Evolutionary conservation across 2,329 filamentous ascomycete species (phyloP).

Genomic region (Hypocreales sp.): DNA sequence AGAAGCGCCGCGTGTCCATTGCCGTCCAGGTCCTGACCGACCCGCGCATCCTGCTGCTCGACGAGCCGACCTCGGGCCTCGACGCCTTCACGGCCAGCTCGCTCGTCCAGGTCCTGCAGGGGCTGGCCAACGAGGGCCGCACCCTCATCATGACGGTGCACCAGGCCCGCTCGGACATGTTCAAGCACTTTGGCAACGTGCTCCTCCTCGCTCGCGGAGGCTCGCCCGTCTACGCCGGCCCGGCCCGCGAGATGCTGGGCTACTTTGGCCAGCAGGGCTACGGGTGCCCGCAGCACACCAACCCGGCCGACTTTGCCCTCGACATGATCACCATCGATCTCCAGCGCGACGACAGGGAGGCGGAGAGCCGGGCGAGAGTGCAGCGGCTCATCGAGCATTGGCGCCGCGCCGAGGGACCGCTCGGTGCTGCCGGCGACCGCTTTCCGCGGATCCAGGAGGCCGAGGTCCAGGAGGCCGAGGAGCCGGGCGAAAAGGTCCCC

Average conservation of each 20-base stretch:
- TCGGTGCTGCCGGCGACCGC: constrained; percentile 3
- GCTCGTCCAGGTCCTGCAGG: constrained; percentile 58
- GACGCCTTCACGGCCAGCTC: constrained; percentile 67
- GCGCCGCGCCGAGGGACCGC: constrained; percentile 12
- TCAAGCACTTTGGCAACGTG: constrained; percentile 55
- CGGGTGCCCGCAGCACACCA: constrained; percentile 52
- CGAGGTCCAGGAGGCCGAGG: constrained; percentile 14
- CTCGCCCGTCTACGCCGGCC: constrained; percentile 50
- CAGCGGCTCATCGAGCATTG: constrained; percentile 44
- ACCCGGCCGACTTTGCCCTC: constrained; percentile 64
- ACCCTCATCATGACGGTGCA: constrained; percentile 67
- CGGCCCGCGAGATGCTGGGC: constrained; percentile 44
- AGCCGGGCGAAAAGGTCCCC: no score
- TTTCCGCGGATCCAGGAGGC: no score
- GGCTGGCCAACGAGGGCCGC: constrained; percentile 55
- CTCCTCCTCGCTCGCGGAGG: constrained; percentile 57
- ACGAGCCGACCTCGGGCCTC: constrained; percentile 62
- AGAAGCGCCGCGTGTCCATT: constrained; percentile 64
- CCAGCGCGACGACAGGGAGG: constrained; percentile 47
- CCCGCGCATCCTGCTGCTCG: constrained; percentile 55
- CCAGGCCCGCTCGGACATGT: constrained; percentile 59
- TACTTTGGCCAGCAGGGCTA: constrained; percentile 48
- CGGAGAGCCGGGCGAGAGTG: constrained; percentile 46
- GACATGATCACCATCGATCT: constrained; percentile 65
- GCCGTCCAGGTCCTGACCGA: constrained; percentile 66